Conservation (phyloP, 2,329 filamentous ascomycete genomes). For the Venturia effusa region DNA sequence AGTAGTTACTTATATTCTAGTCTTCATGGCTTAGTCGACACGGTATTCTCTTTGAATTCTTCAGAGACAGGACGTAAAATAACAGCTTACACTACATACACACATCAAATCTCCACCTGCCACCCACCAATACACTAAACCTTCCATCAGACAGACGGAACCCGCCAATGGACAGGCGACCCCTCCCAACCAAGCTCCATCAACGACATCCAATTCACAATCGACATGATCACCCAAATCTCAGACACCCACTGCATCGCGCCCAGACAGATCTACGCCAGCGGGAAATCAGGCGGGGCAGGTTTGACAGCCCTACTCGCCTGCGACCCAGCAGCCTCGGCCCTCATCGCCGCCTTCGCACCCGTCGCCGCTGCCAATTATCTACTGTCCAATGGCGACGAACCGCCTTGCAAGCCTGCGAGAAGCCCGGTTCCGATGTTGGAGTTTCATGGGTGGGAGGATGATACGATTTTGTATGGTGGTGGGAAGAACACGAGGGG, state of each 20-base stretch:
- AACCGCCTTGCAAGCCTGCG: conserved; percentile 28
- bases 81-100: too few species aligned
- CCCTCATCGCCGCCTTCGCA: conserved; percentile 39
- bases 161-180: conserved; percentile 33
- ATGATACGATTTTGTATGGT: conserved; percentile 35
- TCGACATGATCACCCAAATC: conserved; percentile 33
- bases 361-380: conserved; percentile 37
- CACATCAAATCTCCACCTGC: too few species aligned
- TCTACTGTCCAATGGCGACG: conserved; percentile 28
- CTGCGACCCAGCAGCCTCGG: conserved; percentile 32
- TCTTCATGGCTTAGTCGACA: too few species aligned
- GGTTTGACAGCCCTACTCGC: conserved; percentile 39
- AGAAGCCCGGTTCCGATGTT: conserved; percentile 34
- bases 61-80: too few species aligned
- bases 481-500: conserved; percentile 29
- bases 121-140: not conserved
- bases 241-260: conserved; percentile 35
- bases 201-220: conserved; percentile 23
- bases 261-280: conserved; percentile 31
- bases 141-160: conserved; percentile 11
- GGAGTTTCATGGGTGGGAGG: conserved; percentile 39
- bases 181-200: conserved; percentile 25
- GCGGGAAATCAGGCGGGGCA: conserved; percentile 46
- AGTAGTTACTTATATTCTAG: too few species aligned
- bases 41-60: too few species aligned